These are phyloP conservation scores for Aspergillus sp. DNA, from an alignment of 2,329 filamentous ascomycete species.

Conservation along the genomic window DNA sequence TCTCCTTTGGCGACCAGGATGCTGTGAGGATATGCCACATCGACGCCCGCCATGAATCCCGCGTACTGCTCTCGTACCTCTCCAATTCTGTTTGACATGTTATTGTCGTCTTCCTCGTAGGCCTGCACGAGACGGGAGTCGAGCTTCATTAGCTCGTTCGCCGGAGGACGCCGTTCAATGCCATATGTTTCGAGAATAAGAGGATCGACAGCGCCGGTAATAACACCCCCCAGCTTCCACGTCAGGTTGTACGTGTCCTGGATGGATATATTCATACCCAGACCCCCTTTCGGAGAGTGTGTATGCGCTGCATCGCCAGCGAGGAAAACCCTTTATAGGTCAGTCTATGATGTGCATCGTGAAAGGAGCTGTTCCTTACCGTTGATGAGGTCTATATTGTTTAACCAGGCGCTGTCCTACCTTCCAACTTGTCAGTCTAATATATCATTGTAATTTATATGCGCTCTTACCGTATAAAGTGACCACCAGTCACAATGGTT, in stretches of 20 bases:
- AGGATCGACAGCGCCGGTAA: slow-evolving; percentile 29
- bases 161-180: slow-evolving; percentile 37
- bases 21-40: neutral
- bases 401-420: neutral
- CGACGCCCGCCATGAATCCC: slow-evolving; percentile 1
- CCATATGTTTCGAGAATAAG: slow-evolving; percentile 41
- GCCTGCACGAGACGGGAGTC: slow-evolving; percentile 3
- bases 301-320: slow-evolving; percentile 2
- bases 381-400: neutral
- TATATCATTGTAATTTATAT: too few species aligned
- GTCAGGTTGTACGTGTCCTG: neutral
- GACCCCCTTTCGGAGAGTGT: slow-evolving; percentile 1
- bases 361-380: neutral
- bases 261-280: slow-evolving; percentile 1
- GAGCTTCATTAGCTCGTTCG: slow-evolving; percentile 4
- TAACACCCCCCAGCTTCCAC: slow-evolving; percentile 44
- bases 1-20: neutral
- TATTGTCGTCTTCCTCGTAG: neutral
- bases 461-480: slow-evolving; percentile 5
- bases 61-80: neutral
- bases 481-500: slow-evolving; percentile 9
- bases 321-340: too few species aligned
- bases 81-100: neutral
- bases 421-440: neutral
- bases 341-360: too few species aligned